Base-by-base conservation (phyloP, 768 basidiomycete species). In the Lactarius pseudohatsudake region DNA sequence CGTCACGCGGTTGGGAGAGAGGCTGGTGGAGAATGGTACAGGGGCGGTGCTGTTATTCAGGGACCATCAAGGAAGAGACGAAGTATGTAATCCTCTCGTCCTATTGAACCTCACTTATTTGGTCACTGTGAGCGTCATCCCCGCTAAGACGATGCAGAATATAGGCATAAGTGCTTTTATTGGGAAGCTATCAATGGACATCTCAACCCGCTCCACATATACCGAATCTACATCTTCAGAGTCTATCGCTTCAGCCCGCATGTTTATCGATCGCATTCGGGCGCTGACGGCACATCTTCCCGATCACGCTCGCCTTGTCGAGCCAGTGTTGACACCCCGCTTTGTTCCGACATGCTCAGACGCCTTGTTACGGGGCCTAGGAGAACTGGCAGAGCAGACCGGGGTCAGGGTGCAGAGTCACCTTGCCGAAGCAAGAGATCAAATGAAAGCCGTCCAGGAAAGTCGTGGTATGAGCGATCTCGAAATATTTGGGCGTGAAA, bases 101-200 rank as follows among this genome's bases (percentile, higher is more conserved):
- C 53, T 10, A 36, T 54, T 57, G 8, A 20, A 36, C 38, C 36
- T 38, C 38, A 43, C 0, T 22, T 15, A 61, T 36, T 34, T 30
- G 22, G 26, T 10, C 53, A 11, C 58, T 10, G 47, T 16, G 55
- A 96, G 93, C 74, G 72, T 96, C 26, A 87, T 94, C 30, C 84
- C 96, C 0, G 93, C 94, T 4, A 78, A 86, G 41, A 81, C 79
- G 15, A 92, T 96, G 85, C 87, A 87, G 67, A 71, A 76, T 0
- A 84, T 83, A 22, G 92, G 94, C 5, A 70, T 96, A 20, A 81
- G 94, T 38, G 91, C 86, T 0, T 91, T 90, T 68, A 82, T 96
- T n/a, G 94, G 94, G 20, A 96, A 96, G 74, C 79, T 96, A 13
- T 92, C 92, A 0, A 95, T 95, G 94, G 92, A 94, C 74, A 86